Percentiles rank a stretch among this genome's conserved stretches.
These are phyloP conservation scores for Vanrija pseudolonga DNA, from an alignment of 1,284 basidiomycete species.

Conservation along the genomic window DNA sequence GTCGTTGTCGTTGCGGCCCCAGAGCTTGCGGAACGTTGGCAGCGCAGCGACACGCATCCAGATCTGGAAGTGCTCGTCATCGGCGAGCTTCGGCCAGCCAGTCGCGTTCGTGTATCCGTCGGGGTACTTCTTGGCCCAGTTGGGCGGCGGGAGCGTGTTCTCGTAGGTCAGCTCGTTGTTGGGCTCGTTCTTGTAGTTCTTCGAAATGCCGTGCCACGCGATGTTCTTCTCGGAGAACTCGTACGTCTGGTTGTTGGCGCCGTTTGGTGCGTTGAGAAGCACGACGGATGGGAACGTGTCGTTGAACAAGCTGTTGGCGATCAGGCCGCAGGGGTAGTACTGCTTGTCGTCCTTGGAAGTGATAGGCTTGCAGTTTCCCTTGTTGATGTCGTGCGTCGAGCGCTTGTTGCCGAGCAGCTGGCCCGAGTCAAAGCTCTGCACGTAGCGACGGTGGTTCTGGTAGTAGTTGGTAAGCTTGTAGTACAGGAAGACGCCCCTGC, in stretches of 20 bases:
- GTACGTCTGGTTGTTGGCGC: slow-evolving; percentile 58
- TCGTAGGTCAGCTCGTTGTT: slow-evolving; percentile 58
- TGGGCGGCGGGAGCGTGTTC: slow-evolving; percentile 80
- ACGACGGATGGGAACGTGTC: slow-evolving; percentile 73
- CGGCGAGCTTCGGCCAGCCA: slow-evolving; percentile 69
- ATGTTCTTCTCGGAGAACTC: slow-evolving; percentile 76
- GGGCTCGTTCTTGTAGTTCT: slow-evolving; percentile 69
- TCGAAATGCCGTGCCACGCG: slow-evolving; percentile 88
- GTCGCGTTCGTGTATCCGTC: slow-evolving; percentile 66
- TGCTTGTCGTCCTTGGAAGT: slow-evolving; percentile 57
- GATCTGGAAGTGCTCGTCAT: slow-evolving; percentile 94
- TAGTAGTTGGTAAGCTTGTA: slow-evolving; percentile 96
- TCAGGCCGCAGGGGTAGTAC: slow-evolving; percentile 93
- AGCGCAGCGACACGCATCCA: slow-evolving; percentile 99
- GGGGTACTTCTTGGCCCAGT: slow-evolving; percentile 73
- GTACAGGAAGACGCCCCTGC: slow-evolving; percentile 77
- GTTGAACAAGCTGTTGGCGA: slow-evolving; percentile 98
- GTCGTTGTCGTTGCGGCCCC: slow-evolving; percentile 80
- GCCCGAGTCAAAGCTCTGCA: slow-evolving; percentile 80
- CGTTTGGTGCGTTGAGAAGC: slow-evolving; percentile 58
- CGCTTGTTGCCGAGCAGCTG: slow-evolving; percentile 73
- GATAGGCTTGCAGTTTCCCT: slow-evolving; percentile 86
- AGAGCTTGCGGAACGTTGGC: slow-evolving; percentile 94
- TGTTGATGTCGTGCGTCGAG: slow-evolving; percentile 55
- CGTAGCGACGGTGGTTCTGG: slow-evolving; percentile 98